phyloP scores from a whole-genome alignment of 148 eudicot species.

The Rhododendron ovatum region DNA sequence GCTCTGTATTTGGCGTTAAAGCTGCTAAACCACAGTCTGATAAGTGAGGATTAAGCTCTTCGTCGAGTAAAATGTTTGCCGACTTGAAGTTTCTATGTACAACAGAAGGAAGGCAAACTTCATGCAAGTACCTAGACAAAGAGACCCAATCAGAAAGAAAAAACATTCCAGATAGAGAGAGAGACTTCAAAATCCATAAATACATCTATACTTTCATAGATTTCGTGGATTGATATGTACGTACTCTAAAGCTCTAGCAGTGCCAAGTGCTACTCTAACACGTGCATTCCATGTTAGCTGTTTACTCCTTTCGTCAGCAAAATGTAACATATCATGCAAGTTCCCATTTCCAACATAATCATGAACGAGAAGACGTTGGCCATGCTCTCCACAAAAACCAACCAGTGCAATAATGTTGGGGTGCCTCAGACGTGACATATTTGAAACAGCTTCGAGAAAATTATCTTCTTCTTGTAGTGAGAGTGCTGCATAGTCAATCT shows the following conservation, averaged over 20 bases:
- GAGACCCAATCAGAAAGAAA: conserved; percentile 6
- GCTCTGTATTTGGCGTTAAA: conserved; percentile 81
- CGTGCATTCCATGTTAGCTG: conserved; percentile 89
- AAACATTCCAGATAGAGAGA: conserved; percentile 1
- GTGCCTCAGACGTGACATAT: conserved; percentile 92
- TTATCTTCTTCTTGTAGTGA: conserved; percentile 94
- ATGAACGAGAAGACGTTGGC: conserved; percentile 84
- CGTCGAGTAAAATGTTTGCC: conserved; percentile 90
- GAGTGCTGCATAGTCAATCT: conserved; percentile 89
- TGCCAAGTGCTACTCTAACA: conserved; percentile 93
- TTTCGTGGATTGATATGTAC: conserved; percentile 6
- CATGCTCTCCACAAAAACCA: conserved; percentile 90
- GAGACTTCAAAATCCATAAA: neutral
- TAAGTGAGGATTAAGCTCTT: conserved; percentile 84
- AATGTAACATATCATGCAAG: conserved; percentile 92
- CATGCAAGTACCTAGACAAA: conserved; percentile 82
- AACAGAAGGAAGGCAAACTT: conserved; percentile 97
- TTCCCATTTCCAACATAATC: conserved; percentile 77
- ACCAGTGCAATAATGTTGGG: conserved; percentile 77
- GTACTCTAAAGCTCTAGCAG: conserved; percentile 97
- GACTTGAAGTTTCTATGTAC: conserved; percentile 96
- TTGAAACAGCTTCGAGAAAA: conserved; percentile 93
- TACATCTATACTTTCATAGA: neutral
- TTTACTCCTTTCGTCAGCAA: conserved; percentile 73
- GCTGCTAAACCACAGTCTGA: conserved; percentile 97